phyloP scores from a whole-genome alignment of 805 yeast species.

The Starmerella floricola region DNA sequence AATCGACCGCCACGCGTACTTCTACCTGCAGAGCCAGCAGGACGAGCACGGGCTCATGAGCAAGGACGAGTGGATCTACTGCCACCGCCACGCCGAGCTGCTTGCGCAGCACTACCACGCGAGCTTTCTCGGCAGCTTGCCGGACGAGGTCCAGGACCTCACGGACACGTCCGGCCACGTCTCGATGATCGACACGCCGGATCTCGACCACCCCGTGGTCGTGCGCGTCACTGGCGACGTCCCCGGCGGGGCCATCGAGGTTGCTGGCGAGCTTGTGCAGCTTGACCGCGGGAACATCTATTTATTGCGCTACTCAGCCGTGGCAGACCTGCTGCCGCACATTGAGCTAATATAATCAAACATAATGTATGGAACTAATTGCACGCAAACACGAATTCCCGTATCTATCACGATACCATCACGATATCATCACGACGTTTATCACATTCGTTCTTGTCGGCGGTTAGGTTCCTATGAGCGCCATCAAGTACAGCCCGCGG shows the following conservation, averaged over 20 bases:
- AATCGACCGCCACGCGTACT: slow-evolving; percentile 57
- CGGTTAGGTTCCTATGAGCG: background rate
- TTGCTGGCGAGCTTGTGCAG: slow-evolving; percentile 41
- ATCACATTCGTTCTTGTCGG: too few species aligned
- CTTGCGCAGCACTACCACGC: slow-evolving; percentile 52
- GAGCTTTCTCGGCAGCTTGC: slow-evolving; percentile 55
- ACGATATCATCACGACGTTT: too few species aligned
- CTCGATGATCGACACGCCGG: slow-evolving; percentile 69
- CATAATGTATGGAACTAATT: too few species aligned
- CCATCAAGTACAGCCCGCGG: slow-evolving; percentile 20
- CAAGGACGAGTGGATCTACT: slow-evolving; percentile 18
- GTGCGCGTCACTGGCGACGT: slow-evolving; percentile 39
- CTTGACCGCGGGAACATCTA: slow-evolving; percentile 56
- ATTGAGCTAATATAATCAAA: slow-evolving; percentile 18
- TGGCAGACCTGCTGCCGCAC: slow-evolving; percentile 22
- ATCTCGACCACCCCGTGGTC: slow-evolving; percentile 65
- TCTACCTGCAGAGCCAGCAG: slow-evolving; percentile 29
- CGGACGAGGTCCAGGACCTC: slow-evolving; percentile 54
- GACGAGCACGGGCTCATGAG: slow-evolving; percentile 14
- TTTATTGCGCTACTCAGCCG: slow-evolving; percentile 54
- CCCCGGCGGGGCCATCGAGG: slow-evolving; percentile 30
- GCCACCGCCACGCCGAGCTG: slow-evolving; percentile 45
- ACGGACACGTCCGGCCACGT: slow-evolving; percentile 54
- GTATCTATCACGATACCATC: too few species aligned
- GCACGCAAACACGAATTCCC: too few species aligned